Conservation (phyloP, 2,329 filamentous ascomycete species). For the Rachicladosporium sp. region DNA sequence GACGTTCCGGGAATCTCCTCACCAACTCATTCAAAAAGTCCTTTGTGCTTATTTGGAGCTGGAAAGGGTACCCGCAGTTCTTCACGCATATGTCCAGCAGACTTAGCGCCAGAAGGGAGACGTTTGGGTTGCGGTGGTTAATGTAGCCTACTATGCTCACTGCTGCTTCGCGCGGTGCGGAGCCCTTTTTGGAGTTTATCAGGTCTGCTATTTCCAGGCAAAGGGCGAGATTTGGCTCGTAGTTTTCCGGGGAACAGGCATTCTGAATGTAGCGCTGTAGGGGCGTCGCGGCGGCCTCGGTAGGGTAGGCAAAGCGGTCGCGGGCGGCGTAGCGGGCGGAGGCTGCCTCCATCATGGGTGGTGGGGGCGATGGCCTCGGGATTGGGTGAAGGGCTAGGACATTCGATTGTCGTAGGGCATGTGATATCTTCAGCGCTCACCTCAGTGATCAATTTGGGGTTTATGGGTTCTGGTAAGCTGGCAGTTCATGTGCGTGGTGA, state of each 20-base stretch:
- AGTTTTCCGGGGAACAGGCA: constrained; percentile 93
- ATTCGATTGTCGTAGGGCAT: no score
- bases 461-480: no score
- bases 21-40: constrained; percentile 98
- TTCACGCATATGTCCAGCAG: constrained; percentile 98
- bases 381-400: no score
- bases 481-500: no score
- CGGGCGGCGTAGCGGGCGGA: constrained; percentile 89
- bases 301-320: constrained; percentile 81
- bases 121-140: constrained; percentile 94
- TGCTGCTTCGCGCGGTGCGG: constrained; percentile 86
- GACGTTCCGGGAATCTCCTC: constrained; percentile 85
- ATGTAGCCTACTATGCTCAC: constrained; percentile 85
- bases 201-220: constrained; percentile 94
- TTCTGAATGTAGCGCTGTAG: constrained; percentile 92
- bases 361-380: not conserved
- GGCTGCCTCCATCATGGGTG: constrained; percentile 64
- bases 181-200: constrained; percentile 95
- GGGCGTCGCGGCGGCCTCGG: constrained; percentile 67
- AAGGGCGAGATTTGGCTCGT: constrained; percentile 90
- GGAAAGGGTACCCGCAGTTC: constrained; percentile 98
- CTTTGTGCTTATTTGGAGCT: constrained; percentile 96
- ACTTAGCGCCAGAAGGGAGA: constrained; percentile 74
- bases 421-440: no score
- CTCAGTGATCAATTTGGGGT: no score